phyloP scores from a whole-genome alignment of 1,284 basidiomycete genomes.

The Boletus sp. region DNA sequence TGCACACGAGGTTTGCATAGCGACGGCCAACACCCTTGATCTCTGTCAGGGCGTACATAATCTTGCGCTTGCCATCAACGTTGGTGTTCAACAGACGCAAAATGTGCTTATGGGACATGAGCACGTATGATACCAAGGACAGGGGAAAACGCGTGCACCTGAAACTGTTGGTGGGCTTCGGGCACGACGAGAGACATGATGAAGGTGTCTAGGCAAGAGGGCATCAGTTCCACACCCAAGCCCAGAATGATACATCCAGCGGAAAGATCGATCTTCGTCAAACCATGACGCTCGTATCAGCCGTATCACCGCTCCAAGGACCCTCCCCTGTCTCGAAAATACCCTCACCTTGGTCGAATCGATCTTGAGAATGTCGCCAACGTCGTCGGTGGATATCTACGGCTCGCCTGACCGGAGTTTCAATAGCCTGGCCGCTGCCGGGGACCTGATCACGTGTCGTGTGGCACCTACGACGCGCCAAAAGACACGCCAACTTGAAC shows the following conservation, averaged over 20 bases:
- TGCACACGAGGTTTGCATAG: conserved; percentile 99
- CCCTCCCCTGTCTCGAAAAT: not conserved
- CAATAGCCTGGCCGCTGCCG: conserved; percentile 27
- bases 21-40: conserved; percentile 99
- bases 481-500: conserved; percentile 19
- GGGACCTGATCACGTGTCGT: conserved; percentile 22
- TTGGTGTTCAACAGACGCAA: conserved; percentile 99
- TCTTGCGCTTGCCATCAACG: conserved; percentile 98
- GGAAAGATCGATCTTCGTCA: conserved; percentile 1
- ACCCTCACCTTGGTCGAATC: conserved; percentile 27
- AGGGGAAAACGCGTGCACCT: conserved; percentile 44
- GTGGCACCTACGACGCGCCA: conserved; percentile 23
- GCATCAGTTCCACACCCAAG: conserved; percentile 21
- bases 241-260: conserved; percentile 18
- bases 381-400: conserved; percentile 10
- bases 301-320: not conserved
- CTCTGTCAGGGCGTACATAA: conserved; percentile 97
- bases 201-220: conserved; percentile 13
- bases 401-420: conserved; percentile 22
- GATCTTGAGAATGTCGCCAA: conserved; percentile 18
- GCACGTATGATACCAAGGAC: not conserved
- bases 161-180: conserved; percentile 90
- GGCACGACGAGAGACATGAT: conserved; percentile 92
- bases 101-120: conserved; percentile 67
- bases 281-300: not conserved